These are phyloP conservation scores for Porcisia hertigi DNA, from an alignment of 208 protist genomes.

Conservation along the genomic window DNA sequence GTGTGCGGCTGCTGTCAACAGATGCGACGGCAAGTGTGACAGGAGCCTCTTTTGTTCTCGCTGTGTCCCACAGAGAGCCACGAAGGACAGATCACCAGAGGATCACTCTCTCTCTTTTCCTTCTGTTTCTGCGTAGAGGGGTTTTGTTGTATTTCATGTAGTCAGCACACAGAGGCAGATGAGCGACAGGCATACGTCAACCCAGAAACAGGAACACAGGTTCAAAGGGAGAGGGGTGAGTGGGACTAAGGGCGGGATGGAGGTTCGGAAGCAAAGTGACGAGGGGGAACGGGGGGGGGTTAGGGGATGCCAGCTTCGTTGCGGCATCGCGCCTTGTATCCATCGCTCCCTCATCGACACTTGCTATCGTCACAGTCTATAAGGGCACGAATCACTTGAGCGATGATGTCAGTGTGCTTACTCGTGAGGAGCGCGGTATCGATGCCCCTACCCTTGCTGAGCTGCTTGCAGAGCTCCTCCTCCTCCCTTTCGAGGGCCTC, in stretches of 20 bases:
- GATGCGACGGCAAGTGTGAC: background rate
- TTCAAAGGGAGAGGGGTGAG: background rate
- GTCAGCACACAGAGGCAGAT: background rate
- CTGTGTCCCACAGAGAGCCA: background rate
- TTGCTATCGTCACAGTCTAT: slow-evolving; percentile 47
- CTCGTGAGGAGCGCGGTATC: background rate
- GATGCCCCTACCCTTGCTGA: slow-evolving; percentile 21
- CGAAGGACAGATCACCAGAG: background rate
- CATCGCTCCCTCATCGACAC: slow-evolving; percentile 9
- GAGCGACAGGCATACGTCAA: background rate
- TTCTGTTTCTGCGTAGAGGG: background rate
- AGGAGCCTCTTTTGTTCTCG: background rate
- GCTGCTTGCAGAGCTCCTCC: slow-evolving; percentile 27
- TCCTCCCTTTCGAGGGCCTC: slow-evolving; percentile 39
- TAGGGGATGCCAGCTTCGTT: background rate
- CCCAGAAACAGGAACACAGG: background rate
- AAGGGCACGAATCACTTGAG: slow-evolving; percentile 30
- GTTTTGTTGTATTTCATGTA: background rate
- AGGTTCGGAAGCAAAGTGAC: background rate
- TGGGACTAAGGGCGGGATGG: background rate
- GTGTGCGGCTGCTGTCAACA: background rate
- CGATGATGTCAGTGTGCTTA: slow-evolving; percentile 12
- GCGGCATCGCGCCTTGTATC: background rate
- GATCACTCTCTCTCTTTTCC: background rate
- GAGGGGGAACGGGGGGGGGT: background rate